phyloP scores from a whole-genome alignment of 352 stramenopile species.

The Lagenidium sp. region DNA sequence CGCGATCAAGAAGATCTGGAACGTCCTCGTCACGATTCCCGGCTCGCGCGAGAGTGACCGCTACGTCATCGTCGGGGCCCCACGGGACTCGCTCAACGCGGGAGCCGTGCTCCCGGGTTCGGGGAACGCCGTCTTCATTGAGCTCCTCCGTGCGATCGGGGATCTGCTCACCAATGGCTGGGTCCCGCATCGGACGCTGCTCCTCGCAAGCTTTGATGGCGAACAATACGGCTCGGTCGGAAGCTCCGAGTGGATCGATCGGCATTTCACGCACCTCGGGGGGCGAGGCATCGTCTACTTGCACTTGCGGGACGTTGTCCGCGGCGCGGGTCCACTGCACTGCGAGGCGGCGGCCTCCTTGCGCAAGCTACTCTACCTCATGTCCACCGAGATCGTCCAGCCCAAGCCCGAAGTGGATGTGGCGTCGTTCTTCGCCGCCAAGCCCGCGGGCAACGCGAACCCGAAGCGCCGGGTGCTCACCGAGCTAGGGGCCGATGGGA shows the following conservation, averaged over 20 bases:
- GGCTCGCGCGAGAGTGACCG: slow-evolving; percentile 66
- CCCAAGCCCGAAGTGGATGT: slow-evolving; percentile 36
- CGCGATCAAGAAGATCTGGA: slow-evolving; percentile 62
- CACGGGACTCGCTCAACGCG: slow-evolving; percentile 56
- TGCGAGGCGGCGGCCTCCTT: slow-evolving; percentile 65
- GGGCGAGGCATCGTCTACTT: slow-evolving; percentile 65
- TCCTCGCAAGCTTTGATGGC: slow-evolving; percentile 69
- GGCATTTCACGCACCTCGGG: slow-evolving; percentile 50
- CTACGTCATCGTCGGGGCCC: slow-evolving; percentile 67
- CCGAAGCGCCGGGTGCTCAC: background rate
- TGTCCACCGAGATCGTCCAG: slow-evolving; percentile 56
- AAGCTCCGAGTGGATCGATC: slow-evolving; percentile 79
- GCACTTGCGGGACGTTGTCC: slow-evolving; percentile 65
- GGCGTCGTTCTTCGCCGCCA: slow-evolving; percentile 31
- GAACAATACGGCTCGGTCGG: slow-evolving; percentile 75
- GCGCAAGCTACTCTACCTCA: slow-evolving; percentile 69
- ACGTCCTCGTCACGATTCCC: slow-evolving; percentile 64
- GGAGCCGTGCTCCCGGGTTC: slow-evolving; percentile 54
- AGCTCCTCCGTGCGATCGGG: slow-evolving; percentile 45
- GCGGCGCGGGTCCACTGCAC: slow-evolving; percentile 44
- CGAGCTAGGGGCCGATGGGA: background rate
- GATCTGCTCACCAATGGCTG: slow-evolving; percentile 48
- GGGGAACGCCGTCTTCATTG: slow-evolving; percentile 73
- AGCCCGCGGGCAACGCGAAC: background rate
- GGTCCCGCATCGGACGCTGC: slow-evolving; percentile 54